These are phyloP conservation scores for Meredithiella fracta DNA, from an alignment of 2,329 filamentous ascomycete species.

Conservation along the genomic window DNA sequence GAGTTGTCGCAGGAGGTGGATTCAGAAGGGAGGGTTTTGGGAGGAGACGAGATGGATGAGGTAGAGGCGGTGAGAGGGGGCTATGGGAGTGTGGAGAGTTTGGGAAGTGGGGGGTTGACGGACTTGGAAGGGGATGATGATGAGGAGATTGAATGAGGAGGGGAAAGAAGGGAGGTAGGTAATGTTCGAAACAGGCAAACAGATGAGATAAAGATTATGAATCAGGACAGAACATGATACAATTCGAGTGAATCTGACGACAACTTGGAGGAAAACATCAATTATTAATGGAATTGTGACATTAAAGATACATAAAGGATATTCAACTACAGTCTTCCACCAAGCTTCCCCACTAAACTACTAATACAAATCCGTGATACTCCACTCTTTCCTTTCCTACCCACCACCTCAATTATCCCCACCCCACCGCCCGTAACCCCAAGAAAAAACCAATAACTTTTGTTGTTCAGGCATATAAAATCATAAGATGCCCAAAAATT, in stretches of 20 bases:
- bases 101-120: background rate
- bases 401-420: no score
- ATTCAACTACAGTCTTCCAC: no score
- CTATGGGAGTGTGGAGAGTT: background rate
- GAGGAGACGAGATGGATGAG: slow-evolving; percentile 40
- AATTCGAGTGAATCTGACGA: no score
- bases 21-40: slow-evolving; percentile 77
- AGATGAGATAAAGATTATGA: background rate
- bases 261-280: no score
- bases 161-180: background rate
- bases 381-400: no score
- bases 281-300: no score
- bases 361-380: no score
- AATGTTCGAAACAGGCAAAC: background rate
- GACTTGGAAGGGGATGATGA: background rate
- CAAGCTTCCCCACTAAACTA: no score
- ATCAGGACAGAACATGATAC: no score
- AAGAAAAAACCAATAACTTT: slow-evolving; percentile 4
- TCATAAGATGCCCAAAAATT: background rate
- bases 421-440: background rate
- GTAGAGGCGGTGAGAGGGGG: background rate
- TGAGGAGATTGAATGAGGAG: background rate
- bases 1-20: slow-evolving; percentile 90
- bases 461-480: background rate
- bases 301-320: background rate